Evolutionary conservation across 2,329 filamentous ascomycete species (phyloP), one percentile per base, ranked within the genome.

Genomic region (Paradendryphiella salina): DNA sequence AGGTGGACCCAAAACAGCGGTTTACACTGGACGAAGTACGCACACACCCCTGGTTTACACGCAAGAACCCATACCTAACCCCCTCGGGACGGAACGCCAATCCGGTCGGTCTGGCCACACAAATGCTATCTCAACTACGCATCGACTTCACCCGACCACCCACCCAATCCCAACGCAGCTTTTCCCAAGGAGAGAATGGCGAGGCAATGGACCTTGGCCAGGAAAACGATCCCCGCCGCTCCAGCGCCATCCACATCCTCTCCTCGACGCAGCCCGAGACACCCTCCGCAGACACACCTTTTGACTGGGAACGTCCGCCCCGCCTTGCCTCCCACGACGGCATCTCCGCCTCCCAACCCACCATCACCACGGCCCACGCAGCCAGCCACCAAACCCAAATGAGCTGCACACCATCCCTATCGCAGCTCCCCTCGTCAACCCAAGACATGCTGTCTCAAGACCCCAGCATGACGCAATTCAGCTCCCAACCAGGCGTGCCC

Each of bases 31-130:
- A 89, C 42, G 86, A 91, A 64, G 87, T 99, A 59, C 88, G 90
- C 53, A 85, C 89, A 58, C 94, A 99, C 73, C 93, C 92, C 1
- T 99, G 94, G 94, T 96, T 90, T 71, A 96, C 90, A 3, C 83
- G 90, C 37, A 80, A 80, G 52, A 99, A 97, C 72, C 82, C 80
- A 26, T 86, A 91, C 63, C 80, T 97, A 41, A 85, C 85, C 3
- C 67, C 82, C 0, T 86, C 91, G 54, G 93, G 93, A 60, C 84
- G 81, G 57, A 81, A 92, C 28, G 82, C 82, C 9, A 90, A 97
- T 64, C 89, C 90, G 1, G 78, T 97, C 55, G 84, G 85, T 46
- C 80, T 99, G 38, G 94, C 94, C n/a, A 96, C 94, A 0, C 86
- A 90, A 67, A 96, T 99, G 90, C 86, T 99, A 46, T 90, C 96